Base-by-base conservation (phyloP, 2,329 filamentous ascomycete species). In the Trichophaea hybrida region DNA sequence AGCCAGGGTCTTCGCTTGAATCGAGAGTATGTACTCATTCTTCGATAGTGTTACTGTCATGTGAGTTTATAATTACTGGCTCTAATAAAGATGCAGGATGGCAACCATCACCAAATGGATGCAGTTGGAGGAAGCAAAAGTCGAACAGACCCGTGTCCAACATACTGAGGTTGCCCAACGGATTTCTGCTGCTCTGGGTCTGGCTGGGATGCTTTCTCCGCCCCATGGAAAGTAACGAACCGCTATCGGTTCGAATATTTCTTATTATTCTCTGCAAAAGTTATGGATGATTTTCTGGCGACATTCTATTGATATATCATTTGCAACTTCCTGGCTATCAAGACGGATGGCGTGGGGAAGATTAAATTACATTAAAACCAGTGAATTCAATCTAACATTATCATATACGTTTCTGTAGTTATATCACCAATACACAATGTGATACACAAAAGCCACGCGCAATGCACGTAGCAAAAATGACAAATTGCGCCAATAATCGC, bases 101-200 rank as follows among this genome's bases (percentile, higher is more conserved):
- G 35, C 35, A 17, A 55, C 53, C 24, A 31, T 55, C 24, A 15
- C 37, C 13, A 12, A 31, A 31, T 55, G 53, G 53, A 55, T 31
- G 35, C 35, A 55, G 53, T 32, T 55, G 10, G 32, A 55, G 53
- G 53, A 55, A 33, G 34, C 34, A n/a, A 31, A 55, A 31, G 37
- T 55, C 8, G 53, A 55, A 31, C 15, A 55, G 37, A 31, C 53
- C 15, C 53, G 53, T 6, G 10, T 32, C 10, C 17, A 35, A 15
- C 53, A 55, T 55, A 31, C 38, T 10, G 13, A 55, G 17, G 38
- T 13, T 43, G 15, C 32, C 13, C 6, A 55, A n/a, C 12, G 31
- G 37, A 55, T 55, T 13, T 55, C 53, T 10, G n/a, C 17, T 10
- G 53, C 44, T 32, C 31, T 55, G 8, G 53, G 53, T 1, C 13